Base-by-base conservation (phyloP, 2,329 filamentous ascomycete genomes). In the Sporothrix dimorphospora region DNA sequence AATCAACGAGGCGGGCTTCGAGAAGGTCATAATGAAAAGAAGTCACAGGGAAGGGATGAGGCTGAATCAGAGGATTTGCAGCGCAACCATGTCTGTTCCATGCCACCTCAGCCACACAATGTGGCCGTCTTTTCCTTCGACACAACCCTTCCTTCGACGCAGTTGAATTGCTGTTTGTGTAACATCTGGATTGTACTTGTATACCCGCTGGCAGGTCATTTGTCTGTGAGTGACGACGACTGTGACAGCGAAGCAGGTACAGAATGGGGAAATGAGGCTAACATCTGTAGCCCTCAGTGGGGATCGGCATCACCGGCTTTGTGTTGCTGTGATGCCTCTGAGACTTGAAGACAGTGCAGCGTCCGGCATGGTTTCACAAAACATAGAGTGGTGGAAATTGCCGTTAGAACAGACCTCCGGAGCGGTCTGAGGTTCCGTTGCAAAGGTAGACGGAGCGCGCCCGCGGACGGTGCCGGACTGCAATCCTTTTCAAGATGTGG, bases 191-290 rank as follows among this genome's bases (percentile, higher is more conserved):
- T 14, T 34, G 27, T 14, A 57, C 34, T 34, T n/a, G n/a, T n/a
- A n/a, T n/a, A 14, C 42, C 57, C n/a, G 57, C 12, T 24, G 19
- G 57, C 34, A 24, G 19, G 38, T 34, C 38, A 63, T 42, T 63
- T 63, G 34, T 63, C 57, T 34, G 57, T 63, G 57, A 57, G 53
- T 40, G 34, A 14, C 21, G 19, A n/a, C 11, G 9, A 63, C n/a
- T 42, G 57, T 24, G 57, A 63, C 34, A 63, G n/a, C 34, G 7
- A 63, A 21, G n/a, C 57, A 63, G 57, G 38, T 42, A 24, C 57
- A 63, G 34, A 42, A 24, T 14, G n/a, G 34, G 38, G 16, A 34
- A n/a, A 12, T 57, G 27, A 42, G 30, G 57, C 57, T 24, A 42
- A 42, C 16, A 42, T 63, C 42, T 24, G 57, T n/a, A 63, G 34